Conservation (phyloP, 495 filamentous ascomycete genomes). For the Hypoxylon fragiforme region DNA sequence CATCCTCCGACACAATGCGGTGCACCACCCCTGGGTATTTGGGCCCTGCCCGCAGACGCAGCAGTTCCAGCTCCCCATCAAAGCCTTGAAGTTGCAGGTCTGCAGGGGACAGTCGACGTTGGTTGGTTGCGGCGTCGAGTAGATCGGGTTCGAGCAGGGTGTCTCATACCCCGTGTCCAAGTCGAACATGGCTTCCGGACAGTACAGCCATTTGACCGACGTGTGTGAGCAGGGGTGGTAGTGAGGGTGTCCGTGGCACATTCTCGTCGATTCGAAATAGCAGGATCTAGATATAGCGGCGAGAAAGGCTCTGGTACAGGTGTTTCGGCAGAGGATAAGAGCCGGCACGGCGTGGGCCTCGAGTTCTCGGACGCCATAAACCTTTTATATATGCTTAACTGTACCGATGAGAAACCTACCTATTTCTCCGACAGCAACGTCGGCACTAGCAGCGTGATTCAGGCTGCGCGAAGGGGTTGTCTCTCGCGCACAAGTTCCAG, state of each 20-base stretch:
- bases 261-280: constrained; percentile 22
- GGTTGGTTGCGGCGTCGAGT: constrained; percentile 42
- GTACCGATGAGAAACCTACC: constrained; percentile 13
- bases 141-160: constrained; percentile 46
- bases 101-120: constrained; percentile 43
- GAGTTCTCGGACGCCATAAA: constrained; percentile 16
- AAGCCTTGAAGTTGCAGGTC: constrained; percentile 46
- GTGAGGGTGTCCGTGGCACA: constrained; percentile 51
- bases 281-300: neutral
- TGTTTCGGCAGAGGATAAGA: constrained; percentile 11
- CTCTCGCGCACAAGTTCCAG: constrained; percentile 31
- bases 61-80: constrained; percentile 47
- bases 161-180: constrained; percentile 46
- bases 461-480: neutral
- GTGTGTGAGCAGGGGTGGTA: constrained; percentile 47
- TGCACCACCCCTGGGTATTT: constrained; percentile 49
- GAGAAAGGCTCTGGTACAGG: constrained; percentile 3
- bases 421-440: constrained; percentile 28
- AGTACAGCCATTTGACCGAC: constrained; percentile 50
- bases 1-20: constrained; percentile 31
- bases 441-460: constrained; percentile 4
- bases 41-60: constrained; percentile 45
- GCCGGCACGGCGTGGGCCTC: neutral
- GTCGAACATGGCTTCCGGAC: constrained; percentile 46
- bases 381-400: constrained; percentile 27